Base-by-base conservation (phyloP, 169 alveolate genomes). In the Amoebophrya sp. region DNA sequence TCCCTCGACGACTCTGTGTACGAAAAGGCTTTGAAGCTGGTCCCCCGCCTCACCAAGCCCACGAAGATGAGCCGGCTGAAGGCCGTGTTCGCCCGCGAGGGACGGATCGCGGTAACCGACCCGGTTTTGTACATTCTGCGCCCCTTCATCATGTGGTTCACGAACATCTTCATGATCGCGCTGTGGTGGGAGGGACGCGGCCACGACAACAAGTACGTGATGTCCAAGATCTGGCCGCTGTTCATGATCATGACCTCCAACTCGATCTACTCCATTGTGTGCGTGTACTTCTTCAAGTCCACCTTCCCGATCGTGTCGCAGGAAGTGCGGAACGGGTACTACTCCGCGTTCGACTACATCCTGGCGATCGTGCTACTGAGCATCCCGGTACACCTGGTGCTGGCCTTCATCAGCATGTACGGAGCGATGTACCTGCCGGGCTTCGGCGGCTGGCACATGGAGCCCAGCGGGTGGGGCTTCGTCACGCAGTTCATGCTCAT, bases 261-360 rank as follows among this genome's bases (percentile, higher is more conserved):
- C 78, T 7, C 29, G 29, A 58, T 58, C 78, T 58, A 58, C 34
- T 58, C 78, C 38, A 58, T 58, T 16, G 78, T 58, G 26, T 58
- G 78, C 78, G 78, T 58, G 4, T 58, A 58, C 34, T 58, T 58
- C 23, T 58, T 23, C 78, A 58, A 58, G 78, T n/a, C 26, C 38
- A 58, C 78, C 78, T 58, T 58, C 34, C 78, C 78, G 78, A n/a
- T 58, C 78, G 78, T 58, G 26, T 58, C 78, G 39, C 78, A 58
- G 34, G 78, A 58, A 29, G 34, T 58, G 26, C 78, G 78, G 34
- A 58, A 58, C 78, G 78, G 78, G 78, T 58, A n/a, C 78, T 58
- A 58, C 34, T 7, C 4, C 4, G 23, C 78, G 39, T 1, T 16
- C 38, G 78, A 58, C 7, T 58, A 58, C 34, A 1, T 58, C 34